Percentiles rank a stretch among this genome's conserved stretches.
phyloP scores from a whole-genome alignment of 345 rosid species.

The Noccaea caerulescens region DNA sequence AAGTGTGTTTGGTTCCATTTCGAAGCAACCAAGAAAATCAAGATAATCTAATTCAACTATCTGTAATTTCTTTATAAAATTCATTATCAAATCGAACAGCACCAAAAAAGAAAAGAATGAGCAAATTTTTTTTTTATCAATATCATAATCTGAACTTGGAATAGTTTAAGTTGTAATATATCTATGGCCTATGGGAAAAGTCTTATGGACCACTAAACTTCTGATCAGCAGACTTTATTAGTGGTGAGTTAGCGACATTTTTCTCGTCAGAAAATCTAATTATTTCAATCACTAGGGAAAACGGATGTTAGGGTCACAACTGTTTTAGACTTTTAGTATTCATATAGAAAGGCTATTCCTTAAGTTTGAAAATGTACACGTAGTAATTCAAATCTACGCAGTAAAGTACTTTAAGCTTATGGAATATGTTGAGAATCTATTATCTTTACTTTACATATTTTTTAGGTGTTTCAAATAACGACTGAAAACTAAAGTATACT shows the following conservation, averaged over 20 bases:
- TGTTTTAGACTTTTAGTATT: background rate
- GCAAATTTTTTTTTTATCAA: background rate
- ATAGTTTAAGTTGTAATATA: background rate
- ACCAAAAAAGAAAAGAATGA: too few species aligned
- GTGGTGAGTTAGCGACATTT: constrained; percentile 1
- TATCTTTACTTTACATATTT: constrained; percentile 8
- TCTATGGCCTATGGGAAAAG: background rate
- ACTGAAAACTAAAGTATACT: background rate
- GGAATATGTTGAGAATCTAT: background rate
- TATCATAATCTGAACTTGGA: background rate
- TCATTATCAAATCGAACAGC: background rate
- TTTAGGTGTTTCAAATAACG: background rate
- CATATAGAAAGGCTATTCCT: background rate
- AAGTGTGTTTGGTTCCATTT: constrained; percentile 10
- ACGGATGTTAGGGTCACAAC: background rate
- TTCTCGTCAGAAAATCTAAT: constrained; percentile 9
- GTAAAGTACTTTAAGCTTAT: background rate
- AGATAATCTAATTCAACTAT: background rate
- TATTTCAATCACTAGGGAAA: constrained; percentile 4
- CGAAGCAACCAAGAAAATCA: constrained; percentile 8
- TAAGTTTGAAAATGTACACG: background rate
- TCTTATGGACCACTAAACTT: constrained; percentile 25
- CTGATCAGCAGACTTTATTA: background rate
- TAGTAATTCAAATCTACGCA: background rate
- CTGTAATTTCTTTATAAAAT: background rate